Evolutionary conservation across 805 yeast species (phyloP), one percentile per base, ranked within the genome.

Genomic region (Candida ascalaphidarum): DNA sequence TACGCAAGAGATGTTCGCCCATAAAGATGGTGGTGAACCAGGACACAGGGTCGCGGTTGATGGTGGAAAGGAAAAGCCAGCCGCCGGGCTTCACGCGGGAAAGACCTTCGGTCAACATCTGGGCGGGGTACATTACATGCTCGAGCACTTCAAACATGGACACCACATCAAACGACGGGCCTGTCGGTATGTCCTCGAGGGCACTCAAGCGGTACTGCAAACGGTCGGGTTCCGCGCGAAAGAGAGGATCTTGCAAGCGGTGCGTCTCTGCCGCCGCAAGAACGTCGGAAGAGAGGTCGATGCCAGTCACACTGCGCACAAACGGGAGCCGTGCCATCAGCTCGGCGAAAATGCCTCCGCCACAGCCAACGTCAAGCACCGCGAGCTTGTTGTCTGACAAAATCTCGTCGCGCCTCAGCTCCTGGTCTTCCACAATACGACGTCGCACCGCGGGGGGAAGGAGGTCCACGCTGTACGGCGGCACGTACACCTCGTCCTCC

Each of bases 81-180:
- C 98, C 97, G 7, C 88, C 89, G 0, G 78, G 80, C 31, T 73
- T 71, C 21, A 89, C 77, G 34, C 75, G 74, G 21, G 58, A 44
- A 48, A 86, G 61, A 0, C 94, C 94, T 27, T 69, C 71, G n/a
- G 62, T 52, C 31, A 92, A 53, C 11, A 88, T 80, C 29, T 69
- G 73, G 0, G 83, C 57, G 0, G 99, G 98, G 34, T 74, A 69
- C 33, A 82, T 84, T 3, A 92, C 96, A 50, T 92, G 99, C 52
- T 92, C 99, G 21, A 92, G 63, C 74, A 92, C 77, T 52, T 92
- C 99, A 68, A 89, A 84, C 73, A 88, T 72, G 2, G 96, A 84
- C 4, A 92, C 77, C 3, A 88, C 52, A 47, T 92, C 95, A 52
- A 58, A 89, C 26, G 56, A 57, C 11, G 65, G 74, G 8, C 51